phyloP scores from a whole-genome alignment of 352 stramenopile genomes.

The Phytophthora boehmeriae region DNA sequence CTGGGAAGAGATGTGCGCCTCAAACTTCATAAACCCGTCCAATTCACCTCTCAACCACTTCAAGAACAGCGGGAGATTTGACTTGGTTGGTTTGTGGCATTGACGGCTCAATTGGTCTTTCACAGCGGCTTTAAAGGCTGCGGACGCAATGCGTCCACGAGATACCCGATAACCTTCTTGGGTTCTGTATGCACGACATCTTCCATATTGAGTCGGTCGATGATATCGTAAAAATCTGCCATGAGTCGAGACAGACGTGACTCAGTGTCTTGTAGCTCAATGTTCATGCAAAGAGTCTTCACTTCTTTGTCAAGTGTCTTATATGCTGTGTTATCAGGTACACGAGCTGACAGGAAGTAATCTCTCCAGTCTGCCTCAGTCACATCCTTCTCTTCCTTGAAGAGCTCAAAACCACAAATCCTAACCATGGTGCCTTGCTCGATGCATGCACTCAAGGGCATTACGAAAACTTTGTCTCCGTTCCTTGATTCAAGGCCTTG shows the following conservation, averaged over 20 bases:
- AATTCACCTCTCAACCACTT: constrained; percentile 3
- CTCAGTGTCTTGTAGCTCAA: constrained; percentile 5
- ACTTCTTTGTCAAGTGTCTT: constrained; percentile 15
- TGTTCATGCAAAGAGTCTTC: constrained; percentile 12
- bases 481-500: constrained; percentile 12
- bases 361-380: constrained; percentile 5
- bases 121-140: constrained; percentile 6
- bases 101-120: constrained; percentile 12
- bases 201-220: constrained; percentile 23
- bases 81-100: constrained; percentile 7
- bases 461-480: constrained; percentile 16
- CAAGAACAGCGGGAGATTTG: neutral
- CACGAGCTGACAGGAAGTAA: constrained; percentile 14
- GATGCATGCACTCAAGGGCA: constrained; percentile 15
- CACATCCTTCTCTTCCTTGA: constrained; percentile 15
- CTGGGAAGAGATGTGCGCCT: constrained; percentile 6
- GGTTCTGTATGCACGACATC: constrained; percentile 6
- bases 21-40: constrained; percentile 11
- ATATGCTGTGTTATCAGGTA: constrained; percentile 15
- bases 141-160: neutral
- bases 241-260: constrained; percentile 8
- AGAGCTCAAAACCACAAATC: constrained; percentile 17
- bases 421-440: constrained; percentile 10
- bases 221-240: constrained; percentile 8
- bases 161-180: constrained; percentile 11